A percentile compares a stretch with the other conserved stretches of the same genome.
These are phyloP conservation scores for Cyclotella kingstonii DNA, from an alignment of 108 stramenopile species.

Conservation along the genomic window DNA sequence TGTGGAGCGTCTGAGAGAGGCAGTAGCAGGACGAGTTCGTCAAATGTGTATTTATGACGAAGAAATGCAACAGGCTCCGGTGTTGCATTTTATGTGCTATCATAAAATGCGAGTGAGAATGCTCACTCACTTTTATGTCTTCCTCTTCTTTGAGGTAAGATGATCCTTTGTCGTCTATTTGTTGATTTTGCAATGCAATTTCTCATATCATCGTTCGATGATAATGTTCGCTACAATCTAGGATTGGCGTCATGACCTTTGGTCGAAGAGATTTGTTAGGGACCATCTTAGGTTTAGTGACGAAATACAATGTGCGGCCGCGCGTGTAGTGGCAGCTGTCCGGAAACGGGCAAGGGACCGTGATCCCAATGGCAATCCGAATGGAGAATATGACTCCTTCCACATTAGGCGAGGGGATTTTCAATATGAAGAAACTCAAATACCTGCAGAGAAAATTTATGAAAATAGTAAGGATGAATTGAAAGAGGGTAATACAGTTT, in stretches of 20 bases:
- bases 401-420: conserved; percentile 82
- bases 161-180: no score
- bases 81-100: conserved; percentile 73
- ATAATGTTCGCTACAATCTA: not conserved
- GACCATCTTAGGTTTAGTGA: conserved; percentile 84
- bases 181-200: no score
- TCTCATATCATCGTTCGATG: no score
- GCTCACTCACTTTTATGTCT: conserved; percentile 84
- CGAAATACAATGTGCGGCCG: conserved; percentile 90
- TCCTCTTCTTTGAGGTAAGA: conserved; percentile 70
- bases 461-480: conserved; percentile 49
- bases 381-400: conserved; percentile 61
- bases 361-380: conserved; percentile 24
- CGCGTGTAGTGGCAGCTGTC: conserved; percentile 75
- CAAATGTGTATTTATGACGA: conserved; percentile 72
- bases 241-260: conserved; percentile 71
- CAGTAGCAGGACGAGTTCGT: conserved; percentile 47
- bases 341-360: conserved; percentile 45
- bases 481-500: conserved; percentile 55
- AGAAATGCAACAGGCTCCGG: conserved; percentile 56
- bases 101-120: conserved; percentile 52
- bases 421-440: conserved; percentile 71
- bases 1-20: conserved; percentile 60
- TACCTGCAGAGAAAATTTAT: conserved; percentile 58
- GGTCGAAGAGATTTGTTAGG: conserved; percentile 83